Conservation (phyloP, 345 rosid genomes). For the Aquilaria sinensis region DNA sequence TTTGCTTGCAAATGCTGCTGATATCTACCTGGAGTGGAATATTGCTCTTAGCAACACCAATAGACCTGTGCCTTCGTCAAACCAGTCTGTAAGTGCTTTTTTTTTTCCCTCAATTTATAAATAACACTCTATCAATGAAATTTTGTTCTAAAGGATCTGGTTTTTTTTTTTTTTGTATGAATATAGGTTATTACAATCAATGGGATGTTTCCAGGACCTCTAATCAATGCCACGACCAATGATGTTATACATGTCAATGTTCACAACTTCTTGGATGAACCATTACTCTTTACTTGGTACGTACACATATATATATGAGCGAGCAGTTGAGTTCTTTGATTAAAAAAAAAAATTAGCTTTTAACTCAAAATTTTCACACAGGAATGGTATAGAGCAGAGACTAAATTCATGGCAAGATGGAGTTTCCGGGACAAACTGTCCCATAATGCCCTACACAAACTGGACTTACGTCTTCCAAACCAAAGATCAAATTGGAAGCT, state of each 20-base stretch:
- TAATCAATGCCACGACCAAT: slow-evolving; percentile 46
- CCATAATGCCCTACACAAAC: slow-evolving; percentile 41
- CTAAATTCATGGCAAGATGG: slow-evolving; percentile 64
- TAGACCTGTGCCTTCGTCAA: slow-evolving; percentile 13
- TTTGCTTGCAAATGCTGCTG: slow-evolving; percentile 19
- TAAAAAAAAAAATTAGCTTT: not conserved
- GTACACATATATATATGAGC: not conserved
- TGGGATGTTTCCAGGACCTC: slow-evolving; percentile 64
- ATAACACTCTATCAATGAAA: not conserved
- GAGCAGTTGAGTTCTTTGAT: not conserved
- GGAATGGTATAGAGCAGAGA: slow-evolving; percentile 58
- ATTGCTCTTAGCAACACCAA: slow-evolving; percentile 23
- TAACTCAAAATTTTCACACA: slow-evolving; percentile 8
- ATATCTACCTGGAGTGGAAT: slow-evolving; percentile 44
- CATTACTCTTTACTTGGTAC: slow-evolving; percentile 66
- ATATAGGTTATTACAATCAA: slow-evolving; percentile 51
- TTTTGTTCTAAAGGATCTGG: not conserved
- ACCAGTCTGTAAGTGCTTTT: slow-evolving; percentile 29
- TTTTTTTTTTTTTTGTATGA: not conserved
- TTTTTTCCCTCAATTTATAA: not conserved
- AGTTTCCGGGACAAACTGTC: slow-evolving; percentile 63
- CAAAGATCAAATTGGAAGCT: slow-evolving; percentile 59
- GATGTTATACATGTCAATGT: slow-evolving; percentile 43
- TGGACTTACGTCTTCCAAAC: slow-evolving; percentile 52
- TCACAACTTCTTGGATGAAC: slow-evolving; percentile 48